phyloP scores from a whole-genome alignment of 352 stramenopile species.

The Phytophthora ramorum region DNA sequence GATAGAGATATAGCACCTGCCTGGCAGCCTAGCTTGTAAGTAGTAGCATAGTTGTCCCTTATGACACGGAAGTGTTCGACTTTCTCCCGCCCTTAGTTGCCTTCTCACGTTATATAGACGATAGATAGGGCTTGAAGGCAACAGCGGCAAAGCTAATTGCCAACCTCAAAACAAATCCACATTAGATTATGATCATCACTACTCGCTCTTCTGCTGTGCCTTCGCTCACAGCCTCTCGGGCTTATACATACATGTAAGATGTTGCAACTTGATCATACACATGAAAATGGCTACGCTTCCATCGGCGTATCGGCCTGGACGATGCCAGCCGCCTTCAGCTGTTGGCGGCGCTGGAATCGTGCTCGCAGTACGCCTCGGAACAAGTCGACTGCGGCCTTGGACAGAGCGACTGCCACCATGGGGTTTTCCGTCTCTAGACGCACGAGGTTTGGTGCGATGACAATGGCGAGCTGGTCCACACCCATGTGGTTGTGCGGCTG shows the following conservation, averaged over 20 bases:
- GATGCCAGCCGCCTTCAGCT: slow-evolving; percentile 21
- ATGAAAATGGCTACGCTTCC: slow-evolving; percentile 27
- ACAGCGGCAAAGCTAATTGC: not conserved
- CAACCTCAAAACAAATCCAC: slow-evolving; percentile 29
- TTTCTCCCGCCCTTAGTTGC: not conserved
- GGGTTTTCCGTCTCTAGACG: slow-evolving; percentile 86
- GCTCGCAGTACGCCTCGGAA: slow-evolving; percentile 63
- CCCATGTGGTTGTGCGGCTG: slow-evolving; percentile 89
- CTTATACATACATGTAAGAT: slow-evolving; percentile 34
- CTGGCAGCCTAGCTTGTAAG: slow-evolving; percentile 30
- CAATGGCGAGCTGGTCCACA: slow-evolving; percentile 90
- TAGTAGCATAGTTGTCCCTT: slow-evolving; percentile 37
- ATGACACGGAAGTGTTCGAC: slow-evolving; percentile 1
- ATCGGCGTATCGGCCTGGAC: slow-evolving; percentile 7
- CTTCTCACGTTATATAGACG: not conserved
- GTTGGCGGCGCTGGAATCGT: slow-evolving; percentile 38
- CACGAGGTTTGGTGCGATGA: slow-evolving; percentile 91
- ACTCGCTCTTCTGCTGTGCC: slow-evolving; percentile 13
- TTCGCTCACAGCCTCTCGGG: slow-evolving; percentile 7
- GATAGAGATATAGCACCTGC: slow-evolving; percentile 39
- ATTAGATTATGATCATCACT: slow-evolving; percentile 37
- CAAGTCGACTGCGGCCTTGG: slow-evolving; percentile 86
- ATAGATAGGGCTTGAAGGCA: not conserved
- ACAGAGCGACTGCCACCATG: slow-evolving; percentile 86
- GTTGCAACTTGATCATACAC: slow-evolving; percentile 26